Evolutionary conservation across 2,329 filamentous ascomycete genomes (phyloP), one percentile per base, ranked within the genome.

Genomic region (Alternaria arbusti): DNA sequence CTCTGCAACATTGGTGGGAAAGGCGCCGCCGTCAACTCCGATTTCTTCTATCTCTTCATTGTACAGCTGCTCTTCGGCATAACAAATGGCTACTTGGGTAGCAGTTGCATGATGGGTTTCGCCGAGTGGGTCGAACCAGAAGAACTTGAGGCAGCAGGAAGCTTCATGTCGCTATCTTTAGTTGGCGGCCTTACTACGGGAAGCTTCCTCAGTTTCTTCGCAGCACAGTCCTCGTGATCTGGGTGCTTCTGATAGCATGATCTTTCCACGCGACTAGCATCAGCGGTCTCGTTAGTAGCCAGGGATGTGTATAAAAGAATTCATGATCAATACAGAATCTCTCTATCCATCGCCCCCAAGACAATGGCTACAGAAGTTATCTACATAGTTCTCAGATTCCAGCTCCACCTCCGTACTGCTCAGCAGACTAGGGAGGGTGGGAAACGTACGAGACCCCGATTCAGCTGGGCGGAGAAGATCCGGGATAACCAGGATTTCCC

Each of bases 141-240:
- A 10, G 95, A 99, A 83, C 86, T 91, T 32, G 94, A 97, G 82
- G 94, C 93, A 6, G 90, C 94, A 0, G 96, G 95, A 50, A 93
- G 91, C 1, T 98, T 98, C 78, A 98, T 99, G 96, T 91, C 92
- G 4, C 80, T 97, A 67, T 93, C 91, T 78, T 87, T 98, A n/a
- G 92, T 97, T 17, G 88, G 87, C 6, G 96, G 96, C 0, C 81
- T 98, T 80, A 88, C 93, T 2, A 85, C 86, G 23, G 96, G 96
- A n/a, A 98, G 95, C 81, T 80, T 98, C 72, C 79, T 96, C 77
- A 98, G 94, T 78, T 99, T 98, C 80, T 85, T 89, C 10, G 88
- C 88, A 66, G 86, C 90, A 1, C 59, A 62, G 26, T 57, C 62
- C 25, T 62, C 54, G 20, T 65, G 45, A 58, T 32, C 13, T 40